Conservation (phyloP, 805 yeast species). For the Komagataella kurtzmanii region DNA sequence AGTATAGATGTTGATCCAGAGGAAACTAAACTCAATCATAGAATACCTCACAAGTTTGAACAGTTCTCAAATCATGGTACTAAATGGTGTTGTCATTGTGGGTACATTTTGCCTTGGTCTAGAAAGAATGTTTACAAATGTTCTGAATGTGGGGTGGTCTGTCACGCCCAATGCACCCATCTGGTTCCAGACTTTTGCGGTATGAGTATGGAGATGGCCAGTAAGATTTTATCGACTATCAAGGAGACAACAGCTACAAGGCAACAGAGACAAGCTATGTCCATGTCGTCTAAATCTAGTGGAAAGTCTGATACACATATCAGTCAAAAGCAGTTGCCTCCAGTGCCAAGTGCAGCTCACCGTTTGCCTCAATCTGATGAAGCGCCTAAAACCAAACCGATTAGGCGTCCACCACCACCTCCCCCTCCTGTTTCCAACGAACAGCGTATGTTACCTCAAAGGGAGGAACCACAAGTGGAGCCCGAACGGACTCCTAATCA, state of each 20-base stretch:
- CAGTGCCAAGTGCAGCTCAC: background rate
- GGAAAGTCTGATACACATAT: background rate
- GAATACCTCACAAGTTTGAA: constrained; percentile 94
- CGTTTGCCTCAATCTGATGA: background rate
- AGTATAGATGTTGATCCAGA: constrained; percentile 57
- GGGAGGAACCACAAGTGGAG: background rate
- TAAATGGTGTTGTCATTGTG: constrained; percentile 99
- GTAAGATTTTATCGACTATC: constrained; percentile 74
- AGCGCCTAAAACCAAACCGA: background rate
- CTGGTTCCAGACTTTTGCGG: constrained; percentile 98
- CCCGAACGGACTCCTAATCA: background rate
- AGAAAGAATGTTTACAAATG: constrained; percentile 86
- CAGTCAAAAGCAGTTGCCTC: background rate
- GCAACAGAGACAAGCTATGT: constrained; percentile 4
- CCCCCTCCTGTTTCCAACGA: background rate
- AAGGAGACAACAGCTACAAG: constrained; percentile 46
- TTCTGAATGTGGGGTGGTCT: constrained; percentile 87
- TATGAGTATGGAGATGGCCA: constrained; percentile 95
- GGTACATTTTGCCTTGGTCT: constrained; percentile 92
- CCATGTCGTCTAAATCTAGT: background rate
- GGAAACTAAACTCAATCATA: constrained; percentile 79
- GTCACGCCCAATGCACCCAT: constrained; percentile 86
- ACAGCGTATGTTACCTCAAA: background rate
- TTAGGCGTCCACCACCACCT: background rate
- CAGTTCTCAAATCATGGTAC: constrained; percentile 90